Base-by-base conservation (phyloP, 2,329 filamentous ascomycete genomes). In the Achaetomium macrosporum region DNA sequence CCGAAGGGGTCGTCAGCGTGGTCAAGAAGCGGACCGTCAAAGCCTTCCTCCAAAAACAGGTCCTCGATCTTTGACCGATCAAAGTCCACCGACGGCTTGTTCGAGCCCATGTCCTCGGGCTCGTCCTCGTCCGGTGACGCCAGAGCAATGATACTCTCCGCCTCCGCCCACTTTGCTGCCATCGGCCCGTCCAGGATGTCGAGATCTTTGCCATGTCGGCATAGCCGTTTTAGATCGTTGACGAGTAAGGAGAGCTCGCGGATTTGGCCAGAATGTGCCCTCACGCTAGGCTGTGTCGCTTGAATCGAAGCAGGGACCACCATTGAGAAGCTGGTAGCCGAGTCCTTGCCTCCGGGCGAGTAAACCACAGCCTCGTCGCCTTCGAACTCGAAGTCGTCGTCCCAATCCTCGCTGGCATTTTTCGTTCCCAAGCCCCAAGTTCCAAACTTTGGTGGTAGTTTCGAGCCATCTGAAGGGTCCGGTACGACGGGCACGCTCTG, bases 71-170 rank as follows among this genome's bases (percentile, higher is more conserved):
- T 59, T 53, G 59, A 67, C 56, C 57, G 64, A 58, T 75, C 69
- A n/a, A 72, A 67, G 31, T 75, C 71, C 1, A 70, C 40, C 2
- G 59, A 58, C 9, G 55, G 50, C 19, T 43, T 54, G 8, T 44
- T 42, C 6, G 55, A 49, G 12, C 69, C 66, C 37, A 64, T 59
- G 15, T 67, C 67, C 12, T 73, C 71, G 6, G 71, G 61, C 44
- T 79, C 74, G 44, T 86, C 82, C 36, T 82, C 79, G 56, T 86
- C 83, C 1, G 83, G 83, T 1, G 83, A 85, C 42, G 88, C 89
- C n/a, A 95, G 73, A 33, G 88, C 86, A 65, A 95, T 93, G 69
- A 95, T 91, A 13, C 87, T 88, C 66, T 93, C 87, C 1, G 90
- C 88, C 66, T 93, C 88, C 61, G 83, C 82, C 87, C 88, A 95